Percentiles rank a stretch among this genome's conserved stretches.
Conservation (phyloP, 768 basidiomycete species). For the Kwoniella bestiolae region DNA sequence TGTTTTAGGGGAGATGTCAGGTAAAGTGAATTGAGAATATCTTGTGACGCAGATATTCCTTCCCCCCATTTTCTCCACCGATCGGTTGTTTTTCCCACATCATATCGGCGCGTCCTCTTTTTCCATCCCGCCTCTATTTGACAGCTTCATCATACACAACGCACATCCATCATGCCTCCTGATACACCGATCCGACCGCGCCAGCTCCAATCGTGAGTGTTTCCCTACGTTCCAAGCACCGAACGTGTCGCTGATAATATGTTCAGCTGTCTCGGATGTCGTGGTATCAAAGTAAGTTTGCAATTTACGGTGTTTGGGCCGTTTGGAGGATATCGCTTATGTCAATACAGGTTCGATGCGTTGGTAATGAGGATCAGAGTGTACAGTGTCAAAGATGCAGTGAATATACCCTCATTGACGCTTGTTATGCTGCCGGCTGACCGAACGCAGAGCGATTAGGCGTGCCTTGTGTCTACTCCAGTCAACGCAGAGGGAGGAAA, state of each 20-base stretch:
- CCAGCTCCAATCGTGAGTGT: constrained; percentile 6
- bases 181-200: constrained; percentile 1
- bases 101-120: too few relatives aligned
- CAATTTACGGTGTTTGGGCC: not conserved
- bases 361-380: constrained; percentile 1
- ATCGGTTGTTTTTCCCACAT: too few relatives aligned
- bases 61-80: too few relatives aligned
- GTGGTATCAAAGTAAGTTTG: too few relatives aligned
- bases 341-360: not conserved
- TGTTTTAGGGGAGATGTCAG: too few relatives aligned
- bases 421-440: not conserved
- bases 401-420: not conserved
- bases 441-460: not conserved
- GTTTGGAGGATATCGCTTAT: not conserved
- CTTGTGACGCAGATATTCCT: too few relatives aligned
- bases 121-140: too few relatives aligned
- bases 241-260: not conserved
- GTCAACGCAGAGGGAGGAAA: constrained; percentile 2
- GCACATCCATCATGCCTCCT: too few relatives aligned
- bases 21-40: too few relatives aligned
- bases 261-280: too few relatives aligned
- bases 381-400: constrained; percentile 3
- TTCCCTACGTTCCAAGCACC: not conserved
- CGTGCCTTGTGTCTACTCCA: not conserved
- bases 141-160: too few relatives aligned